Evolutionary conservation across 805 yeast species (phyloP), one percentile per base, ranked within the genome.

Genomic region (Martiniozyma abietophila): DNA sequence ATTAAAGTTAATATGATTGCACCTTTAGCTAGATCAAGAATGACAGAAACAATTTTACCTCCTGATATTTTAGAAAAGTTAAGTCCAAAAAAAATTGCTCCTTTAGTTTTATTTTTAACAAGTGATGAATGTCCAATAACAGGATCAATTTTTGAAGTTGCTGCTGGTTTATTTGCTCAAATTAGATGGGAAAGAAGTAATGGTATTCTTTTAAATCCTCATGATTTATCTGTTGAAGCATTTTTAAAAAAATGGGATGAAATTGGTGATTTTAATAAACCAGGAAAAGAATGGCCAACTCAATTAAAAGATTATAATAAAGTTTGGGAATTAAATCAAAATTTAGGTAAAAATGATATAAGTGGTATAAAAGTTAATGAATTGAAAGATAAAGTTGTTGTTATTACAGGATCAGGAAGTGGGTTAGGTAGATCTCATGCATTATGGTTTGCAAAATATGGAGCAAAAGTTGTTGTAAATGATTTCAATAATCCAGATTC

Each of bases 401-500:
- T 89, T 39, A 74, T 89, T 36, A 89, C 97, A 12, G 98, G 98
- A 43, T 88, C 96, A 27, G 96, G 96, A 43, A 78, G 82, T 31
- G 98, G 98, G 30, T 69, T 89, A 48, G 98, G 98, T 42, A 76
- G 80, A 54, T 81, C 86, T 39, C 94, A 89, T 61, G 95, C 97
- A 4, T 60, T 74, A 32, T 69, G 74, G 54, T 80, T 81, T 54
- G 96, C 94, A 37, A 79, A 72, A 56, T 83, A 83, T 49, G 98
- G 97, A 41, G 96, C 96, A 18, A 85, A 80, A 62, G 92, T 89
- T 41, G 94, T 92, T 27, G 92, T 89, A 24, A 89, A 92, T 56
- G 97, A 89, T 57, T 77, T 89, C 43, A 70, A 63, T 47, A 80
- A 84, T 54, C 86, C 96, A 3, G 58, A 68, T 29, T 56, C 64